A percentile compares a stretch with the other conserved stretches of the same genome.
phyloP scores from a whole-genome alignment of 257 asterid species.

The Nicotiana knightiana region DNA sequence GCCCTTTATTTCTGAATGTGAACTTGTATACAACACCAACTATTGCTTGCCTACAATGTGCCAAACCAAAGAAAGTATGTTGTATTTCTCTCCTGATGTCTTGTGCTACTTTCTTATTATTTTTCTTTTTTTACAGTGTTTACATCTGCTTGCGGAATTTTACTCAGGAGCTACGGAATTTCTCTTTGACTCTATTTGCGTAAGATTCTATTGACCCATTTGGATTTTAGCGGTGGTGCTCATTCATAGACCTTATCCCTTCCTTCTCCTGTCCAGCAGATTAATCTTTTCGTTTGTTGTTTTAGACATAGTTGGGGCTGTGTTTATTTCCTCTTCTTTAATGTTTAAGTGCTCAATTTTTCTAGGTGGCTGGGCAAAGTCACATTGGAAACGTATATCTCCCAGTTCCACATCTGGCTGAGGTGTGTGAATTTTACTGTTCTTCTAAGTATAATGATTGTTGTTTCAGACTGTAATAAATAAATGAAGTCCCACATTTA shows the following conservation, averaged over 20 bases:
- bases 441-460: not conserved
- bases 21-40: not conserved
- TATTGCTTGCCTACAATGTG: not conserved
- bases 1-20: not conserved
- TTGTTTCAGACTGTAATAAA: not conserved
- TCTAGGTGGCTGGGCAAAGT: slow-evolving; percentile 95
- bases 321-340: slow-evolving; percentile 14
- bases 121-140: slow-evolving; percentile 44
- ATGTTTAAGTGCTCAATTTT: slow-evolving; percentile 22
- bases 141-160: slow-evolving; percentile 86
- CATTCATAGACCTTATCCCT: not conserved
- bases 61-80: not conserved
- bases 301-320: not conserved
- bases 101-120: slow-evolving; percentile 20
- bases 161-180: slow-evolving; percentile 72
- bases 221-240: not conserved
- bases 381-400: slow-evolving; percentile 89
- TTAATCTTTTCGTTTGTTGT: not conserved
- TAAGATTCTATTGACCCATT: slow-evolving; percentile 34
- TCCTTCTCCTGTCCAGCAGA: not conserved
- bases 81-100: not conserved
- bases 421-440: slow-evolving; percentile 38
- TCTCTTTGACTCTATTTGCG: slow-evolving; percentile 90
- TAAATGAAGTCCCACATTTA: not conserved
- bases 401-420: slow-evolving; percentile 99